Evolutionary conservation across 352 stramenopile genomes (phyloP), one percentile per base, ranked within the genome.

Genomic region (Globisporangium barbulae): DNA sequence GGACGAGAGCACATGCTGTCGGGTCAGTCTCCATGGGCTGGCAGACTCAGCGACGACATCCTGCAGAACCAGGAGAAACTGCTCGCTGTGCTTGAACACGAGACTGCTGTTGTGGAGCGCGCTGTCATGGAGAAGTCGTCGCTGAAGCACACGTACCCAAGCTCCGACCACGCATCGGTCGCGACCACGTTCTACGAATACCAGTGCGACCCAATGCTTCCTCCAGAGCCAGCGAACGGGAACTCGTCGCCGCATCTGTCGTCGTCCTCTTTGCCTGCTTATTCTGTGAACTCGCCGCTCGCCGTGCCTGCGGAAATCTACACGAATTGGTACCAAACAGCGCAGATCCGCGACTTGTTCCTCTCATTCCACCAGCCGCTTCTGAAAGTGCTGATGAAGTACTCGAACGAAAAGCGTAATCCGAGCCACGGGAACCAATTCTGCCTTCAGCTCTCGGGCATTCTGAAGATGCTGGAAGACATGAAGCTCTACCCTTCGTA

Each of bases 51-150:
- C 31, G 83, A 92, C n/a, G 83, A 91, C 19, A 92, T 92, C 56
- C 66, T 92, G 13, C 81, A 92, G 68, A 92, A 92, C 44, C 83
- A 91, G 59, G 83, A 92, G 53, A 92, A 92, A 37, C 54, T 92
- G 31, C 71, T 92, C 9, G 79, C 83, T n/a, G 70, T 92, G 15
- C 64, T 92, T 13, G 83, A 92, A 61, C 81, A 92, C 42, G 83
- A 92, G 59, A 92, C 83, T 8, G 83, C 81, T 19, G 83, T 92
- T 12, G 83, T 91, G 21, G 83, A 92, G 49, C 74, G 81, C 5
- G 82, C 83, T 0, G 79, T 92, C n/a, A 85, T 91, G 79, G 83
- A 91, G 53, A 90, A 92, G 55, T 66, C 81, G n/a, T 86, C 79
- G 21, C 70, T 90, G 22, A 91, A 90, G 52, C 79, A 89, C 65